Conservation (phyloP, 2,329 filamentous ascomycete genomes). For the Colletotrichum camelliae region DNA sequence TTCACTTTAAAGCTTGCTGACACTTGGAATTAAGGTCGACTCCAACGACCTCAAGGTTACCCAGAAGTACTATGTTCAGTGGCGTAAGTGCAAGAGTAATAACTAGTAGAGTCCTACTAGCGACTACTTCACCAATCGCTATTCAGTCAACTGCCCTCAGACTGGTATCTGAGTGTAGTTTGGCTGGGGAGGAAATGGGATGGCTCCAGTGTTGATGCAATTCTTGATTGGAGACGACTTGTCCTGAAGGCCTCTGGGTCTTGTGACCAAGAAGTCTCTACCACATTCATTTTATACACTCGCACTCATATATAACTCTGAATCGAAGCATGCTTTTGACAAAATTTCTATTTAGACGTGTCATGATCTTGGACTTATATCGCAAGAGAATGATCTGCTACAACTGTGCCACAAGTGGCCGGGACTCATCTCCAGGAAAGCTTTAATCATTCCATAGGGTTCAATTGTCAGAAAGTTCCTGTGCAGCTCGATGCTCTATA, state of each 20-base stretch:
- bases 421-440: rapidly evolving
- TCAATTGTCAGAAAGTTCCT: neutral
- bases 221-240: neutral
- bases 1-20: neutral
- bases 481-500: no score
- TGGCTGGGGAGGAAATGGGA: neutral
- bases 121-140: neutral
- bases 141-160: neutral
- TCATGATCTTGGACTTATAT: neutral
- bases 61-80: neutral
- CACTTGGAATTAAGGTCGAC: neutral
- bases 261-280: neutral
- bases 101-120: neutral
- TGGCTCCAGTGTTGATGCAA: rapidly evolving
- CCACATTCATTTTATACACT: neutral
- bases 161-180: neutral
- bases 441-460: rapidly evolving
- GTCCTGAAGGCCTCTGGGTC: rapidly evolving
- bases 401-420: neutral
- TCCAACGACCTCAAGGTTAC: neutral
- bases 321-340: neutral
- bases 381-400: neutral
- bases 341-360: neutral
- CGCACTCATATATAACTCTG: neutral
- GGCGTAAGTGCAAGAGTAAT: neutral